Conservation (phyloP, 345 rosid genomes). For the Eutrema japonicum region DNA sequence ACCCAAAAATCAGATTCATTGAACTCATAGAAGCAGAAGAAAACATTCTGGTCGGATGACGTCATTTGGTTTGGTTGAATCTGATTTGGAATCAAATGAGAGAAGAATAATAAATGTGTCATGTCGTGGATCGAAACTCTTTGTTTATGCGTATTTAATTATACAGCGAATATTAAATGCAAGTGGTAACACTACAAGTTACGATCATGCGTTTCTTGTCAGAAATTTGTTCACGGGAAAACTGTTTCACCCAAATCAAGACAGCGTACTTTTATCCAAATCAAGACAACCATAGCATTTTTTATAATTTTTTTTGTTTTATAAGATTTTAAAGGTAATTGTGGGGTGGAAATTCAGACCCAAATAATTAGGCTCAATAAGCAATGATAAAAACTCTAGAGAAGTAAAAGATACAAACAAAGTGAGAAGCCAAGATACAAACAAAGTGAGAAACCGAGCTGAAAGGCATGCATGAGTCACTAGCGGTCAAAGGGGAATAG, state of each 20-base stretch:
- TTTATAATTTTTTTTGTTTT: background rate
- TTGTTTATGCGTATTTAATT: background rate
- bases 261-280: background rate
- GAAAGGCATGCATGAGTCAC: no score
- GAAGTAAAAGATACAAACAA: no score
- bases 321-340: no score
- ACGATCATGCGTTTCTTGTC: background rate
- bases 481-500: no score
- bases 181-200: background rate
- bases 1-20: background rate
- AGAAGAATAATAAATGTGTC: background rate
- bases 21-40: background rate
- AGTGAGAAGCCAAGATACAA: no score
- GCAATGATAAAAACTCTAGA: no score
- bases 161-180: background rate
- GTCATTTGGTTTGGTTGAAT: background rate
- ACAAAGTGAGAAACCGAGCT: no score
- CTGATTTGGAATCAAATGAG: slow-evolving; percentile 1
- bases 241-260: background rate
- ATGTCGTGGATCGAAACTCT: background rate
- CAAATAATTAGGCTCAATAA: no score
- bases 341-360: no score
- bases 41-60: background rate
- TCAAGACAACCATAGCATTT: background rate
- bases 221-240: slow-evolving; percentile 1